Evolutionary conservation across 305 asterid species (phyloP).

Genomic region (Nicotiana rustica): DNA sequence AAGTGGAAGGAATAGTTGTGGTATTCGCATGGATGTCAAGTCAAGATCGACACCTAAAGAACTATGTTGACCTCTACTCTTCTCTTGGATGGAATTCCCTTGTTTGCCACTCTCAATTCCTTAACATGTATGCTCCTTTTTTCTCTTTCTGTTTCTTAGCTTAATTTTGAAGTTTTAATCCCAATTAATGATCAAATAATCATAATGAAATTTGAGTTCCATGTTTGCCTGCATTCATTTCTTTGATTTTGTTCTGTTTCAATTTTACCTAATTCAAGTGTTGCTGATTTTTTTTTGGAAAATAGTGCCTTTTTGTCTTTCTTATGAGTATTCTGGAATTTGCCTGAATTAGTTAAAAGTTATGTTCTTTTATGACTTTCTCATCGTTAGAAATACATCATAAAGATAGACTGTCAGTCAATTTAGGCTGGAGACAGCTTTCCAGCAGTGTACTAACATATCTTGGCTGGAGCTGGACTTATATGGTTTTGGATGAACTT

Average conservation of each 20-base stretch:
- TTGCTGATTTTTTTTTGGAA: background rate
- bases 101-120: constrained; percentile 85
- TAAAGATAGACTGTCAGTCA: background rate
- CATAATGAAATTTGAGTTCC: background rate
- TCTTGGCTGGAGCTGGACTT: background rate
- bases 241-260: too few species aligned
- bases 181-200: constrained; percentile 1
- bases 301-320: background rate
- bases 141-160: background rate
- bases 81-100: constrained; percentile 94
- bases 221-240: background rate
- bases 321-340: background rate
- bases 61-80: constrained; percentile 74
- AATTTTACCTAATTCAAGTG: too few species aligned
- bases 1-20: constrained; percentile 87
- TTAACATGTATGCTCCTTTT: constrained; percentile 65
- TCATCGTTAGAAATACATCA: background rate
- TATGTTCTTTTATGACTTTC: background rate
- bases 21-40: constrained; percentile 93
- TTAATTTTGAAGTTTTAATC: background rate
- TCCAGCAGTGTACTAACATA: background rate
- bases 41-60: constrained; percentile 74
- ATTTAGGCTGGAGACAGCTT: background rate
- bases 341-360: background rate
- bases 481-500: background rate